Evolutionary conservation across 108 stramenopile genomes (phyloP).

Genomic region (Nannochloropsis salina): DNA sequence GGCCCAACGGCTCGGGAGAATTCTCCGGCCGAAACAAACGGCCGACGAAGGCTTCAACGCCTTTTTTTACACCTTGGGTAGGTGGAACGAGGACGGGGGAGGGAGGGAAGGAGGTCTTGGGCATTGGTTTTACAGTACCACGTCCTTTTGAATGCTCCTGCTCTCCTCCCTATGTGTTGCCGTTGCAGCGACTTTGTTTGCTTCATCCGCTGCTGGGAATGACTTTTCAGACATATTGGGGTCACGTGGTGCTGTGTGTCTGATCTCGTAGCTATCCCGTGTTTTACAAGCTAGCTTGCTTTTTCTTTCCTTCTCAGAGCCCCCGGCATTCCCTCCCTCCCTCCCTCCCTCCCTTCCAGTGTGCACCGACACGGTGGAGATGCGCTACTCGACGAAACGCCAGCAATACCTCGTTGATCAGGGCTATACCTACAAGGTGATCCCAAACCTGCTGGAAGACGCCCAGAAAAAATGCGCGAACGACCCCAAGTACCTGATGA

Average conservation of each 20-base stretch:
- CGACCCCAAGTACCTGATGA: background rate
- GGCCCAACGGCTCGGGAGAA: conserved; percentile 96
- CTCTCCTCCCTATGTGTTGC: no score
- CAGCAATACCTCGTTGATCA: conserved; percentile 98
- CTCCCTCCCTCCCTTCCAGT: background rate
- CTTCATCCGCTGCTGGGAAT: no score
- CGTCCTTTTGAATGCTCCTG: no score
- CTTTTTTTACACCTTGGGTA: conserved; percentile 95
- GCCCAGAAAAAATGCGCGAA: conserved; percentile 48
- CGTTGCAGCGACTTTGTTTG: no score
- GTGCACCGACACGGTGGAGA: conserved; percentile 95
- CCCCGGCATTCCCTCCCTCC: background rate
- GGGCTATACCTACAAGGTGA: conserved; percentile 99
- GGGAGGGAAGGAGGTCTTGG: no score
- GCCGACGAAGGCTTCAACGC: conserved; percentile 91
- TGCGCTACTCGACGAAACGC: conserved; percentile 93
- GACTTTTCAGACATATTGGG: no score
- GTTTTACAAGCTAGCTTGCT: background rate
- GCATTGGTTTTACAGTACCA: no score
- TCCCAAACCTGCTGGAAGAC: conserved; percentile 71
- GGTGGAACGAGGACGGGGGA: background rate
- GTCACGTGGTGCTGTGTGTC: no score
- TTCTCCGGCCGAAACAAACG: conserved; percentile 87
- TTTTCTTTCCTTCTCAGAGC: background rate
- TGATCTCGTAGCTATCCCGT: no score